Base-by-base conservation (phyloP, 805 yeast genomes). In the Nakazawaea sp. region DNA sequence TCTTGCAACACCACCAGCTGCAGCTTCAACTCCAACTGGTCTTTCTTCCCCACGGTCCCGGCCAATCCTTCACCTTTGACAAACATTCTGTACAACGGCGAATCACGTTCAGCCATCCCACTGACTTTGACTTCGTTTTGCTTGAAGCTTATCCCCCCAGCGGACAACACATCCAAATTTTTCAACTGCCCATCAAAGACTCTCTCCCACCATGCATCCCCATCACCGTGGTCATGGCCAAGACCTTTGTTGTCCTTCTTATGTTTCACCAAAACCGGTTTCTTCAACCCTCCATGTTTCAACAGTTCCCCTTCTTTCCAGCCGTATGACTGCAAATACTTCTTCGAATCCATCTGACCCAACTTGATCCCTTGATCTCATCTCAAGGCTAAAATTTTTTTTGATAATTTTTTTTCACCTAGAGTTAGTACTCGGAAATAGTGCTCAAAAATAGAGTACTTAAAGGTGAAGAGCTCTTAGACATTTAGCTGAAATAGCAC, bases 151-250 rank as follows among this genome's bases (percentile, higher is more conserved):
- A 84, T 67, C 1, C 63, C 63, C 2, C 53, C 36, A 2, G 25
- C 44, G 10, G 46, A 32, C 17, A 38, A 43, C 43, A 86, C 85
- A 41, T 84, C 87, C 35, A 92, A 56, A 7, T 76, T 72, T 52
- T 86, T 85, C 45, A 90, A 68, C 46, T 88, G 96, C 2, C 96
- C 96, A 58, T 90, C 97, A 62, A 92, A 92, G 31, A 90, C 66
- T 45, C 85, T 71, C 47, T 90, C 98, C 98, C 98, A 90, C 98
- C 98, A 90, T 32, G 86, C 81, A 45, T 85, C 95, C 12, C 79
- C 73, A 46, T 86, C 92, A 35, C 77, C 80, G 32, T 66, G 62
- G 18, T 75, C 78, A 52, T 82, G 81, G 0, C 98, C 98, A 18
- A 90, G 67, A 8, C 98, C 98, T 53, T 87, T 88, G 41, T 78